Conservation (phyloP, 306 rosid genomes). For the Quillaja saponaria region DNA sequence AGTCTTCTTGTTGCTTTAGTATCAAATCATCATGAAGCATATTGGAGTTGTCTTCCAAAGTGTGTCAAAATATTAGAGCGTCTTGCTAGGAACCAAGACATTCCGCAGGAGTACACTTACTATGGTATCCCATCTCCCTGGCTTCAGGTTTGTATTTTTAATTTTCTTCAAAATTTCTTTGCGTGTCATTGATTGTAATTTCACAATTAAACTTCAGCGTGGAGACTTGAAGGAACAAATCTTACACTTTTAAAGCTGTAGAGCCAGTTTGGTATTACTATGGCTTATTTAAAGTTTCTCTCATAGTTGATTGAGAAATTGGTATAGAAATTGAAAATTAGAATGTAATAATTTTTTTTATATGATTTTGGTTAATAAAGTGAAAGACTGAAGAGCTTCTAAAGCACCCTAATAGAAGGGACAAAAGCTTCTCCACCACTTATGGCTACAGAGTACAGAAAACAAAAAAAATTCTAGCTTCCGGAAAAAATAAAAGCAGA, state of each 20-base stretch:
- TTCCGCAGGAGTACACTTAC: conserved; percentile 97
- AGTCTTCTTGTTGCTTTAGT: conserved; percentile 98
- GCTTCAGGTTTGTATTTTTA: conserved; percentile 87
- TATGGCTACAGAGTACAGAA: too few relatives aligned
- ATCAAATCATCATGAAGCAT: conserved; percentile 81
- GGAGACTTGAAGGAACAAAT: background rate
- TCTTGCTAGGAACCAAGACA: conserved; percentile 95
- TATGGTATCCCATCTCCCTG: conserved; percentile 99
- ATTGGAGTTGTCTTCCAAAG: conserved; percentile 98
- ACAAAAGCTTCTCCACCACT: too few relatives aligned
- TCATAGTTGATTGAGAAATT: too few relatives aligned
- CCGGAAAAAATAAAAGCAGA: too few relatives aligned
- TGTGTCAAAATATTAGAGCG: conserved; percentile 92
- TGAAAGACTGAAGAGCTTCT: too few relatives aligned
- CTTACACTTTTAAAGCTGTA: background rate
- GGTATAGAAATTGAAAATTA: too few relatives aligned
- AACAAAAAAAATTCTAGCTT: too few relatives aligned
- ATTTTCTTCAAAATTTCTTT: conserved; percentile 22
- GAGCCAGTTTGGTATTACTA: background rate
- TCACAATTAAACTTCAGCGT: background rate
- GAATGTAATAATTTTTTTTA: too few relatives aligned
- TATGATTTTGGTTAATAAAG: too few relatives aligned
- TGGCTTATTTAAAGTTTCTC: too few relatives aligned
- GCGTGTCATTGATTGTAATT: conserved; percentile 19
- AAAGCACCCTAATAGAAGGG: too few relatives aligned